Evolutionary conservation across 257 asterid genomes (phyloP).

Genomic region (Solanum corneliomulleri): DNA sequence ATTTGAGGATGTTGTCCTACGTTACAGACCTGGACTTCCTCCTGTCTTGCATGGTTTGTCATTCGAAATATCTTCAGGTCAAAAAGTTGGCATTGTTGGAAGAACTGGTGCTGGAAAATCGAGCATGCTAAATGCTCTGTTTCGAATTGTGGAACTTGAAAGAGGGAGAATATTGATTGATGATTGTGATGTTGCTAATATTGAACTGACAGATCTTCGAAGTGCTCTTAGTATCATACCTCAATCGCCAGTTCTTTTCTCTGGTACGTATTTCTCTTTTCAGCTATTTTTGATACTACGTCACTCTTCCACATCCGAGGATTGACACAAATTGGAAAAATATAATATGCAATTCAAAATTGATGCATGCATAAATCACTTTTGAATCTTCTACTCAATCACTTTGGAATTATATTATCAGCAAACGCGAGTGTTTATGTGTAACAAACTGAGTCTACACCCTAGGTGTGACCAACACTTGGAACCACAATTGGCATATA

Average conservation of each 20-base stretch:
- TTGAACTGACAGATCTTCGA: constrained; percentile 59
- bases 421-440: background rate
- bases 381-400: background rate
- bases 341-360: background rate
- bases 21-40: constrained; percentile 66
- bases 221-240: constrained; percentile 66
- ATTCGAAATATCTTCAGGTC: constrained; percentile 35
- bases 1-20: constrained; percentile 46
- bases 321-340: background rate
- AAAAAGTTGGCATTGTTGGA: constrained; percentile 76
- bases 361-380: background rate
- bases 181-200: constrained; percentile 40
- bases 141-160: constrained; percentile 67
- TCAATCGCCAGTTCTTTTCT: constrained; percentile 77
- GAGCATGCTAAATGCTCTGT: constrained; percentile 74
- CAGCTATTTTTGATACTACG: background rate
- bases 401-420: background rate
- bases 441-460: background rate
- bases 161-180: constrained; percentile 59
- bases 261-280: constrained; percentile 23
- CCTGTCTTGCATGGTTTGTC: constrained; percentile 51
- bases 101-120: constrained; percentile 88
- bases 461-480: background rate
- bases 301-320: background rate
- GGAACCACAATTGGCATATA: background rate